These are phyloP conservation scores for Trichoderma polysporum DNA, from an alignment of 2,329 filamentous ascomycete genomes.

Conservation along the genomic window DNA sequence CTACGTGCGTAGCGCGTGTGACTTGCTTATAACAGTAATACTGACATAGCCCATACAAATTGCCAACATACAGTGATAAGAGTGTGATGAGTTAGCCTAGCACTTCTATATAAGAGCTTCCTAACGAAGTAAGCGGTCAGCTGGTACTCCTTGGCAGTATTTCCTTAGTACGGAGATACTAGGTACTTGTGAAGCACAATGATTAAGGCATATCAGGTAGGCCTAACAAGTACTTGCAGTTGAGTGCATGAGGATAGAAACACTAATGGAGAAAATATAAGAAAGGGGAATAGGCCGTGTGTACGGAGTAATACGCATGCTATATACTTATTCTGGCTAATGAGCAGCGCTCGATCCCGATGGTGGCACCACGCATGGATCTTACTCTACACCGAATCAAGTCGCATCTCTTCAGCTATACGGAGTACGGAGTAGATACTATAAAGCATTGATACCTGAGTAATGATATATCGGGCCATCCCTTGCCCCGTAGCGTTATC, in stretches of 20 bases:
- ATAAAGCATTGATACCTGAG: neutral
- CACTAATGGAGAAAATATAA: neutral
- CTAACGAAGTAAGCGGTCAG: neutral
- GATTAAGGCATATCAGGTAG: too few species aligned
- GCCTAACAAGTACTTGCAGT: too few species aligned
- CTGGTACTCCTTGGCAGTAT: neutral
- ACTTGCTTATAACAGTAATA: neutral
- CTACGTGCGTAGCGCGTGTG: neutral
- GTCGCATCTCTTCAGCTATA: neutral
- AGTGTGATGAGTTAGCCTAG: neutral
- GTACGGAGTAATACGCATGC: neutral
- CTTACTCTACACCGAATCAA: neutral
- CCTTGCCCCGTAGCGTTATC: conserved; percentile 14
- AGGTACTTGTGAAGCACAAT: neutral
- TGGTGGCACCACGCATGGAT: neutral
- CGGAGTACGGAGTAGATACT: neutral
- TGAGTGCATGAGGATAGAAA: too few species aligned
- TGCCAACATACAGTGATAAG: neutral
- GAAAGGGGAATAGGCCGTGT: neutral
- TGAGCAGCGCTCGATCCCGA: neutral
- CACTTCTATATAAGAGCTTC: neutral
- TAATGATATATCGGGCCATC: neutral
- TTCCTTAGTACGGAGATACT: too few species aligned
- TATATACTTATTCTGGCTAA: neutral
- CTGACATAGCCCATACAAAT: neutral